Percentiles rank a stretch among this genome's conserved stretches.
Evolutionary conservation across 2,329 filamentous ascomycete species (phyloP).

Genomic region (Colletotrichum sp.): DNA sequence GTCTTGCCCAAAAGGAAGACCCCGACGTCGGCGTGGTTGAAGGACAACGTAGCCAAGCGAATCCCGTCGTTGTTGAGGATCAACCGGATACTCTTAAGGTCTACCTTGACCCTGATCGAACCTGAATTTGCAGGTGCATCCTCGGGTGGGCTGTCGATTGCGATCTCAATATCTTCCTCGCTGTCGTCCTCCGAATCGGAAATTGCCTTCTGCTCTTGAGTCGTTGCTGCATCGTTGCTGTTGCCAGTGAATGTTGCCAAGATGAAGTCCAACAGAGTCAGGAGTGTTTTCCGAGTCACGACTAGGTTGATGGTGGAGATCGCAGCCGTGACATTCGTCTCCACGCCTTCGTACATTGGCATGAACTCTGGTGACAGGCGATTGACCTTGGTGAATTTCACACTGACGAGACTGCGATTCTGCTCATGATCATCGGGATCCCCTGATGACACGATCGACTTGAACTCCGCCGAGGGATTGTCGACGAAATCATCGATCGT

Average conservation of each 20-base stretch:
- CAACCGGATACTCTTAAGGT: slow-evolving; percentile 90
- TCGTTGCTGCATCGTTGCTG: slow-evolving; percentile 42
- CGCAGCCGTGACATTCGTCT: slow-evolving; percentile 87
- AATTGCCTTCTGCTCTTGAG: slow-evolving; percentile 38
- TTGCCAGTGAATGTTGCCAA: slow-evolving; percentile 84
- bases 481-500: slow-evolving; percentile 96
- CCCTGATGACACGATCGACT: slow-evolving; percentile 91
- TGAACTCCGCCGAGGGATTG: slow-evolving; percentile 87
- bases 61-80: slow-evolving; percentile 99
- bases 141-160: slow-evolving; percentile 6
- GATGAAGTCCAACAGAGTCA: slow-evolving; percentile 93
- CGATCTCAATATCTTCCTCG: slow-evolving; percentile 34
- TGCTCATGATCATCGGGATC: slow-evolving; percentile 74
- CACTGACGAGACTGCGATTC: slow-evolving; percentile 80
- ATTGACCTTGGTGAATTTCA: slow-evolving; percentile 91
- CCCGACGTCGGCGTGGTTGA: slow-evolving; percentile 90
- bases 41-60: slow-evolving; percentile 86
- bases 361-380: slow-evolving; percentile 91
- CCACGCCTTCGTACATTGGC: slow-evolving; percentile 88
- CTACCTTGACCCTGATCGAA: slow-evolving; percentile 91
- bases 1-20: slow-evolving; percentile 86
- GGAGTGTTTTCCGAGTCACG: slow-evolving; percentile 88
- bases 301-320: slow-evolving; percentile 97
- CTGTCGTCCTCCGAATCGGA: slow-evolving; percentile 35
- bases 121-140: slow-evolving; percentile 48